Evolutionary conservation across 345 rosid genomes (phyloP).

Genomic region (Noccaea caerulescens): DNA sequence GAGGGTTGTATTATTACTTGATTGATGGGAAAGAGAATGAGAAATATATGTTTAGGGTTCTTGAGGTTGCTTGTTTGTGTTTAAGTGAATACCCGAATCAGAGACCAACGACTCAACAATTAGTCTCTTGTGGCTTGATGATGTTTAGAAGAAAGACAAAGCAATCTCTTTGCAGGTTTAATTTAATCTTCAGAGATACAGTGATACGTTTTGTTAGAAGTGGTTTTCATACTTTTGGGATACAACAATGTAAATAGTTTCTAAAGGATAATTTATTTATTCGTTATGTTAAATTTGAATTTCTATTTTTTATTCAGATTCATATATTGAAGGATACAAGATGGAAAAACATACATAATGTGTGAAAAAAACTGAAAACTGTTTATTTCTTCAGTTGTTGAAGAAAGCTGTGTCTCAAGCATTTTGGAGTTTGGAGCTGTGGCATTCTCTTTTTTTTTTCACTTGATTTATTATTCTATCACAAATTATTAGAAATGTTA

Average conservation of each 20-base stretch:
- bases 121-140: conserved; percentile 76
- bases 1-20: conserved; percentile 63
- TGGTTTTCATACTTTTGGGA: no score
- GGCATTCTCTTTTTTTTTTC: no score
- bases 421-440: no score
- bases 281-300: conserved; percentile 2
- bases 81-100: conserved; percentile 60
- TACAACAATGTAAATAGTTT: conserved; percentile 40
- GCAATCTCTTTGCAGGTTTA: conserved; percentile 2
- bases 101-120: conserved; percentile 69
- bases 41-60: conserved; percentile 62
- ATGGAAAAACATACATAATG: not conserved
- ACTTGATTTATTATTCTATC: no score
- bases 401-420: not conserved
- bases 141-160: conserved; percentile 20
- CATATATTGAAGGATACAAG: conserved; percentile 15
- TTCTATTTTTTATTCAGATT: conserved; percentile 28
- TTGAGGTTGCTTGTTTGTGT: conserved; percentile 75
- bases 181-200: not conserved
- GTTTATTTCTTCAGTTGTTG: not conserved
- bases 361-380: conserved; percentile 8
- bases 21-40: conserved; percentile 62
- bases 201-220: conserved; percentile 23
- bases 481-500: no score
- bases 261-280: conserved; percentile 36